A percentile compares a stretch with the other conserved stretches of the same genome.
phyloP scores from a whole-genome alignment of 2,329 filamentous ascomycete species.

The Purpureocillium lavendulum region DNA sequence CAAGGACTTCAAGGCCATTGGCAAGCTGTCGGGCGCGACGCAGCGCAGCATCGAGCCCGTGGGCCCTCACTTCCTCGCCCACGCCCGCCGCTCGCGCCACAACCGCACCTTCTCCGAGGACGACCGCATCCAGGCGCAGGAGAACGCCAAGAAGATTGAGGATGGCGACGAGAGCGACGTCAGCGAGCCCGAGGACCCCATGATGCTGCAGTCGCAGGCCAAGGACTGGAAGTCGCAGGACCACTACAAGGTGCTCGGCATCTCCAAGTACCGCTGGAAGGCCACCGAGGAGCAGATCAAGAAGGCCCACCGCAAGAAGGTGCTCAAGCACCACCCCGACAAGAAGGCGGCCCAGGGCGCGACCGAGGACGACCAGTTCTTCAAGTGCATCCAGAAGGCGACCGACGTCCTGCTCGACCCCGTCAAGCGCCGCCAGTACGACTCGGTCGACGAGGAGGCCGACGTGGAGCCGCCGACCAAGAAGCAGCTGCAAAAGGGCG shows the following conservation, averaged over 20 bases:
- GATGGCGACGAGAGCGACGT: slow-evolving; percentile 84
- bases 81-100: slow-evolving; percentile 90
- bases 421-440: slow-evolving; percentile 85
- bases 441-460: slow-evolving; percentile 90
- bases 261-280: slow-evolving; percentile 85
- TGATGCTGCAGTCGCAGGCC: slow-evolving; percentile 86
- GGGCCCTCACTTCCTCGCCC: slow-evolving; percentile 94
- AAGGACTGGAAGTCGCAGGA: slow-evolving; percentile 99
- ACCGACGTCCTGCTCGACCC: slow-evolving; percentile 91
- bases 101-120: slow-evolving; percentile 98
- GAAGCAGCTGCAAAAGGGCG: slow-evolving; percentile 77
- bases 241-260: slow-evolving; percentile 92
- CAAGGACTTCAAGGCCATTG: slow-evolving; percentile 85
- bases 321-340: slow-evolving; percentile 96
- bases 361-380: slow-evolving; percentile 93
- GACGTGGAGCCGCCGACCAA: slow-evolving; percentile 88
- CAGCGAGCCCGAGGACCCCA: slow-evolving; percentile 85
- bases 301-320: slow-evolving; percentile 98
- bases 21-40: slow-evolving; percentile 65
- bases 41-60: slow-evolving; percentile 92
- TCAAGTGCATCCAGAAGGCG: slow-evolving; percentile 99
- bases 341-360: slow-evolving; percentile 91
- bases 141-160: slow-evolving; percentile 92
- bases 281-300: slow-evolving; percentile 98
- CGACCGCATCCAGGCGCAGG: slow-evolving; percentile 91